Percentiles rank a stretch among this genome's conserved stretches.
Evolutionary conservation across 208 protist genomes (phyloP).

Genomic region (Wallacemonas sp.): DNA sequence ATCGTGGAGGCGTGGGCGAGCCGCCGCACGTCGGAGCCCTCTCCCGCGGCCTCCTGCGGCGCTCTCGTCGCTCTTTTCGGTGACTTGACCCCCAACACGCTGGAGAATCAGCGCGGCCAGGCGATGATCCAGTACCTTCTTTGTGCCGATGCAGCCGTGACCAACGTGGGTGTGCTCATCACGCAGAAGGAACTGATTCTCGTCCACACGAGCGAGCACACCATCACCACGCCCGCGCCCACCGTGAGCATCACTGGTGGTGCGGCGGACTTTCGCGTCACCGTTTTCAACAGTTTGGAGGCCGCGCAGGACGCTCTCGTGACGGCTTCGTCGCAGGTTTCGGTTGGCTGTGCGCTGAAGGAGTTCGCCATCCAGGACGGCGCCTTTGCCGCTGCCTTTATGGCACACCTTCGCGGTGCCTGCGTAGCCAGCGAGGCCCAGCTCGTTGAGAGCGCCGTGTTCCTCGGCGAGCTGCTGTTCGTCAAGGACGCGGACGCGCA

Average conservation of each 20-base stretch:
- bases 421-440: conserved; percentile 26
- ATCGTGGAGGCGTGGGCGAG: conserved; percentile 51
- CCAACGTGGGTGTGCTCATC: conserved; percentile 60
- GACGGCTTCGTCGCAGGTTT: conserved; percentile 30
- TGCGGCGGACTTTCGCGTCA: conserved; percentile 9
- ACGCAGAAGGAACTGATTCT: conserved; percentile 39
- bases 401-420: conserved; percentile 27
- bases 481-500: conserved; percentile 79
- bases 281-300: conserved; percentile 16
- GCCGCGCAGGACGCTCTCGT: conserved; percentile 15
- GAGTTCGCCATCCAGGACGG: conserved; percentile 84
- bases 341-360: conserved; percentile 59
- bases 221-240: conserved; percentile 25
- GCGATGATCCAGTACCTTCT: conserved; percentile 84
- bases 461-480: conserved; percentile 82
- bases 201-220: conserved; percentile 33
- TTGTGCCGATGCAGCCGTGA: conserved; percentile 36
- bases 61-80: conserved; percentile 71
- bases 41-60: conserved; percentile 29
- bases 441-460: conserved; percentile 59
- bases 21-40: conserved; percentile 22
- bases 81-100: conserved; percentile 52
- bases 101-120: conserved; percentile 85
- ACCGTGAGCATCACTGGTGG: neutral
- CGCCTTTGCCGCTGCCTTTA: conserved; percentile 49